phyloP scores from a whole-genome alignment of 768 basidiomycete genomes.

The Xerocomellus chrysenteron region DNA sequence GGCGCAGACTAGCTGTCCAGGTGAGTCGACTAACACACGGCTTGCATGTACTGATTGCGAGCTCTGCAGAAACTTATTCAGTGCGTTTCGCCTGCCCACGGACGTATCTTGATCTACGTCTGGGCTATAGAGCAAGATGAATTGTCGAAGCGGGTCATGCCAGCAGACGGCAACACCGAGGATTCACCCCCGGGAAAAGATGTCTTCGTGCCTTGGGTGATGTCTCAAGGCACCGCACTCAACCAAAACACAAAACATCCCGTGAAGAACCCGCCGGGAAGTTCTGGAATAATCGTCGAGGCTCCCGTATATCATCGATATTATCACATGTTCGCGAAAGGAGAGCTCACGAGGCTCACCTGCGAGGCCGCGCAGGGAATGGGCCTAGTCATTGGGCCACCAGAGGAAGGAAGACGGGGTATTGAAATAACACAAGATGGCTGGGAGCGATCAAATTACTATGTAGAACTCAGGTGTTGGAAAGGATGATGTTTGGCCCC shows the following conservation, averaged over 20 bases:
- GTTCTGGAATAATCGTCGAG: constrained; percentile 2
- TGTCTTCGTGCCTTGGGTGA: constrained; percentile 89
- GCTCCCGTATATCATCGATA: constrained; percentile 74
- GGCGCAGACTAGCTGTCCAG: constrained; percentile 73
- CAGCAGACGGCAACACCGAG: constrained; percentile 20
- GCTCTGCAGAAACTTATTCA: constrained; percentile 55
- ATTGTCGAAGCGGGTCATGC: constrained; percentile 71
- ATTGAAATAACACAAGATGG: constrained; percentile 70
- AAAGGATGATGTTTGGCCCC: constrained; percentile 24
- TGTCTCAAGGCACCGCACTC: constrained; percentile 36
- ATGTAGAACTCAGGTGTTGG: constrained; percentile 76
- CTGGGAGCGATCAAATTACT: constrained; percentile 90
- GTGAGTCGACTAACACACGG: constrained; percentile 37
- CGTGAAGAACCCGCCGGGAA: neutral
- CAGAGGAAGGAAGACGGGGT: constrained; percentile 37
- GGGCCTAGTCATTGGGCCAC: constrained; percentile 50
- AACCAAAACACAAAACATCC: constrained; percentile 12
- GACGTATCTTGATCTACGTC: constrained; percentile 87
- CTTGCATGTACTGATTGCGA: neutral
- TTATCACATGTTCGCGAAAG: constrained; percentile 91
- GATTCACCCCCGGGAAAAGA: constrained; percentile 54
- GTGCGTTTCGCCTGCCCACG: constrained; percentile 63
- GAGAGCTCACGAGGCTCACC: constrained; percentile 70
- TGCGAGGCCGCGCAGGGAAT: constrained; percentile 59
- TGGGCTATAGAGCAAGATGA: constrained; percentile 96